A percentile compares a stretch with the other conserved stretches of the same genome.
phyloP scores from a whole-genome alignment of 2,329 filamentous ascomycete genomes.

The Lithohypha guttulata region DNA sequence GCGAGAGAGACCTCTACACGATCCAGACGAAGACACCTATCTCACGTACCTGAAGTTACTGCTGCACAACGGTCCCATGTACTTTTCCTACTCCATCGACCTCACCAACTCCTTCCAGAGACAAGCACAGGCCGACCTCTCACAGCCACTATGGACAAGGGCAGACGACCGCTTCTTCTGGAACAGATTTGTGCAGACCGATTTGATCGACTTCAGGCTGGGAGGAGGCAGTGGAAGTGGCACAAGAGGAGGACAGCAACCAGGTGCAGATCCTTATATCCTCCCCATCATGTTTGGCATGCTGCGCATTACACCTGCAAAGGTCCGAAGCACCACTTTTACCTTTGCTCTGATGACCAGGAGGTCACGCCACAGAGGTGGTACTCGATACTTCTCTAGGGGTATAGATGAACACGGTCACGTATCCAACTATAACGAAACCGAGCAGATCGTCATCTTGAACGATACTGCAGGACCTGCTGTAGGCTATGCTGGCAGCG shows the following conservation, averaged over 20 bases:
- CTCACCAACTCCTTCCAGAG: conserved; percentile 95
- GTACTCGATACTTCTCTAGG: conserved; percentile 88
- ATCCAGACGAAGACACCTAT: conserved; percentile 90
- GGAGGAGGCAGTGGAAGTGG: conserved; percentile 40
- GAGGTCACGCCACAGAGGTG: conserved; percentile 75
- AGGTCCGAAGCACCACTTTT: conserved; percentile 71
- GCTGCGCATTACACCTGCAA: conserved; percentile 79
- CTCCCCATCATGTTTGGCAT: conserved; percentile 94
- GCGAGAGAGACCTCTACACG: conserved; percentile 76
- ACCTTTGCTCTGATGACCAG: conserved; percentile 82
- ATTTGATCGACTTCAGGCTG: conserved; percentile 78
- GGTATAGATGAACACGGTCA: conserved; percentile 88
- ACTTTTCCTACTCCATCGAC: conserved; percentile 96
- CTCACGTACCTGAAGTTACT: conserved; percentile 69
- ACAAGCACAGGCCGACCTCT: conserved; percentile 64
- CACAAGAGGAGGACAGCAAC: conserved; percentile 46
- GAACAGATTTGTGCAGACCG: conserved; percentile 86
- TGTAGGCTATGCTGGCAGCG: conserved; percentile 68
- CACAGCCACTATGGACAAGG: conserved; percentile 73
- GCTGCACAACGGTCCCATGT: conserved; percentile 78
- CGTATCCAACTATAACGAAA: conserved; percentile 99
- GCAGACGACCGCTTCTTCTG: conserved; percentile 98
- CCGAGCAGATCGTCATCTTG: conserved; percentile 80
- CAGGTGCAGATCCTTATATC: conserved; percentile 79
- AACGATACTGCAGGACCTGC: conserved; percentile 69